Conservation (phyloP, 192 early-diverging fungal genomes). For the Linnemannia elongata region DNA sequence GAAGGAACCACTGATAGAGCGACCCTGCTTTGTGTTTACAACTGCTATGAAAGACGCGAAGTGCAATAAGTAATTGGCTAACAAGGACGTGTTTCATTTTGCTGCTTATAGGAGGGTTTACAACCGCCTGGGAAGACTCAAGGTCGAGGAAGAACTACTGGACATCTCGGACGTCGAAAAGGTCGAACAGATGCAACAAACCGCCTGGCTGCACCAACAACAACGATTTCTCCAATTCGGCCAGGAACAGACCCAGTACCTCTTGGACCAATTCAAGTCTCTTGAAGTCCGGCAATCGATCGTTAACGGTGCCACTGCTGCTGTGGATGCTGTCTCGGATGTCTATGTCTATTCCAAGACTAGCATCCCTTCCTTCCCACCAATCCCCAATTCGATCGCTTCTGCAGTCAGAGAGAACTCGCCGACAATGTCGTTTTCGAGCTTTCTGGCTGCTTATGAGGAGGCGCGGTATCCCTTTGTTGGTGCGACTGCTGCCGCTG, state of each 20-base stretch:
- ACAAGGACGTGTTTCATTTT: neutral
- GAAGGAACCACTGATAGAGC: neutral
- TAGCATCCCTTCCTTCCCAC: slow-evolving; percentile 41
- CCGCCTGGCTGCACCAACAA: slow-evolving; percentile 47
- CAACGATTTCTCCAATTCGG: slow-evolving; percentile 44
- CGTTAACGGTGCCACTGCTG: slow-evolving; percentile 46
- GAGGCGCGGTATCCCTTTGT: neutral
- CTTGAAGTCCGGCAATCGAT: slow-evolving; percentile 46
- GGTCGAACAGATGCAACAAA: slow-evolving; percentile 50
- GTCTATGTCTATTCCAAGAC: slow-evolving; percentile 48
- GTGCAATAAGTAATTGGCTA: neutral
- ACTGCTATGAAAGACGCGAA: no score
- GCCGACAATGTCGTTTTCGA: neutral
- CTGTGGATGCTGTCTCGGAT: slow-evolving; percentile 51
- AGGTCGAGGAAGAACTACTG: slow-evolving; percentile 51
- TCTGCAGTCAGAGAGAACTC: slow-evolving; percentile 44
- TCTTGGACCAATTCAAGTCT: slow-evolving; percentile 47
- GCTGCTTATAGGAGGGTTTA: slow-evolving; percentile 28
- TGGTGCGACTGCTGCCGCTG: neutral
- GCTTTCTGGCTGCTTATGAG: neutral
- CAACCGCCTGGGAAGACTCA: slow-evolving; percentile 49
- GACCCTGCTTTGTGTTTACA: neutral
- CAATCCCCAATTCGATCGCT: slow-evolving; percentile 35
- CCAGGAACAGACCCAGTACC: slow-evolving; percentile 50
- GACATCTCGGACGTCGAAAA: slow-evolving; percentile 56